phyloP scores from a whole-genome alignment of 768 basidiomycete species.

The Coprinopsis sp. region DNA sequence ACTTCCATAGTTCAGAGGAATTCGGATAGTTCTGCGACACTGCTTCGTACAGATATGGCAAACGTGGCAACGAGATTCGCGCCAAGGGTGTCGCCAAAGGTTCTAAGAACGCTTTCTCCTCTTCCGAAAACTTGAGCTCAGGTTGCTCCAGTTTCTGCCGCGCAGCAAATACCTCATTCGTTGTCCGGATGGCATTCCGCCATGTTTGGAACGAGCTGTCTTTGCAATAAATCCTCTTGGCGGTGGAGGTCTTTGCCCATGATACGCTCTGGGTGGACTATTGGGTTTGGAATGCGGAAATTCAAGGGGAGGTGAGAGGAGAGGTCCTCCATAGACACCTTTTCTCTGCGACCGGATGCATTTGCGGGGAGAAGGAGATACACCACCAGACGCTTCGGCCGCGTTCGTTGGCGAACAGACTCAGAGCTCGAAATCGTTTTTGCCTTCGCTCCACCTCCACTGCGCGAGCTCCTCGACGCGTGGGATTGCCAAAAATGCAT shows the following conservation, averaged over 20 bases:
- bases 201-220: slow-evolving; percentile 89
- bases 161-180: slow-evolving; percentile 60
- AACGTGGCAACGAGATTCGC: slow-evolving; percentile 72
- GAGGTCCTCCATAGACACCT: slow-evolving; percentile 43
- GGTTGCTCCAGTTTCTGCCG: slow-evolving; percentile 52
- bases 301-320: slow-evolving; percentile 75
- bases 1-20: slow-evolving; percentile 94
- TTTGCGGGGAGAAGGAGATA: slow-evolving; percentile 25
- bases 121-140: slow-evolving; percentile 41
- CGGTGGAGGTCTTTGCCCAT: slow-evolving; percentile 72
- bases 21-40: slow-evolving; percentile 83
- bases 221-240: slow-evolving; percentile 91
- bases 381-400: too few species aligned
- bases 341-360: slow-evolving; percentile 55
- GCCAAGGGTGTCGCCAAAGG: slow-evolving; percentile 71
- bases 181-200: slow-evolving; percentile 80
- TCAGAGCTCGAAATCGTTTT: background rate
- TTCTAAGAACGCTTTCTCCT: slow-evolving; percentile 61
- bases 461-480: too few species aligned
- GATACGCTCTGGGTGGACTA: slow-evolving; percentile 73
- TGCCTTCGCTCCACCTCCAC: too few species aligned
- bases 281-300: slow-evolving; percentile 76
- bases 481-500: too few species aligned
- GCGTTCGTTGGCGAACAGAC: slow-evolving; percentile 3
- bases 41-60: slow-evolving; percentile 91